A percentile compares a stretch with the other conserved stretches of the same genome.
These are phyloP conservation scores for Kluyveromyces starmeri DNA, from an alignment of 805 yeast species.

Conservation along the genomic window DNA sequence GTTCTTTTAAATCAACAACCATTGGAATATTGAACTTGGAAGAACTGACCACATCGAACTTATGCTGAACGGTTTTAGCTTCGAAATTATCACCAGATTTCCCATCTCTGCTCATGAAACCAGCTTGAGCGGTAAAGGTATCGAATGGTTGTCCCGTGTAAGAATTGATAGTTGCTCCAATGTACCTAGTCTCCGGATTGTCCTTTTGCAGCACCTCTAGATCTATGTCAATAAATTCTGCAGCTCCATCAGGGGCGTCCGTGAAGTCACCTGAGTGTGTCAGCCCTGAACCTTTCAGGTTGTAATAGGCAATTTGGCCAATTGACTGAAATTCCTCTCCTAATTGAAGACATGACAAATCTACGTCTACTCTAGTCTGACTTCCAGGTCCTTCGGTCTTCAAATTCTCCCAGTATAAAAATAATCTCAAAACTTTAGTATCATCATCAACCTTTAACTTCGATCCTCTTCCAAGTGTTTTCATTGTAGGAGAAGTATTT, in stretches of 20 bases:
- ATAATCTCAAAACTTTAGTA: constrained; percentile 4
- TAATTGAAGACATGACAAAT: constrained; percentile 3
- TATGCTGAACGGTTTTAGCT: constrained; percentile 6
- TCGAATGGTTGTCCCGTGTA: constrained; percentile 5
- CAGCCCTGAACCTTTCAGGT: constrained; percentile 1
- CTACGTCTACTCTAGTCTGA: constrained; percentile 2
- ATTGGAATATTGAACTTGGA: constrained; percentile 3
- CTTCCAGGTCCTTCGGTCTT: neutral
- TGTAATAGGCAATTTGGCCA: constrained; percentile 4
- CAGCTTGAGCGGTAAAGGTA: constrained; percentile 6
- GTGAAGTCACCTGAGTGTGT: constrained; percentile 6
- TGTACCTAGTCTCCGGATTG: constrained; percentile 1
- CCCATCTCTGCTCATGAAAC: constrained; percentile 6
- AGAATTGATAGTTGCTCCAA: constrained; percentile 4
- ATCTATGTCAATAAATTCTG: constrained; percentile 6
- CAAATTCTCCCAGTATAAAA: constrained; percentile 6
- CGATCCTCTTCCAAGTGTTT: constrained; percentile 5
- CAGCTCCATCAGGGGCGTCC: constrained; percentile 6
- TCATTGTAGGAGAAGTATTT: constrained; percentile 1
- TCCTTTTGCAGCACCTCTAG: neutral
- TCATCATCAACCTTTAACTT: constrained; percentile 3
- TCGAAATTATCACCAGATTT: constrained; percentile 4
- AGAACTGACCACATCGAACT: constrained; percentile 2
- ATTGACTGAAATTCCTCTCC: neutral
- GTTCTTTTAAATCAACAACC: constrained; percentile 1